Evolutionary conservation across 345 rosid species (phyloP), one percentile per base, ranked within the genome.

Genomic region (Populus tremula): DNA sequence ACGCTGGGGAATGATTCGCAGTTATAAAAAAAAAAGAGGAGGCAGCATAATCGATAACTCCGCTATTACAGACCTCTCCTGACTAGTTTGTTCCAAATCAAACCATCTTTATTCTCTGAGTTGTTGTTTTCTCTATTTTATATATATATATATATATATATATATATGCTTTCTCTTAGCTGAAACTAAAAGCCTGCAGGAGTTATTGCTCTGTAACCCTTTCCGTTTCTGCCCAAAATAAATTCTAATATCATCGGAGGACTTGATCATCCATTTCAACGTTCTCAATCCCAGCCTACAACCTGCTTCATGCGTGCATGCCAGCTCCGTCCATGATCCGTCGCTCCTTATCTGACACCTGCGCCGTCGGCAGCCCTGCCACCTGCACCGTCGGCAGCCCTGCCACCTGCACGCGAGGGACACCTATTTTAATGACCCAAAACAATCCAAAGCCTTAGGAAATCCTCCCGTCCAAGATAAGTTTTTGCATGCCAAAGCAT

Each of bases 311-410:
- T 29, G 49, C 31, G 36, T 73, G 69, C 65, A n/a, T 74, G 74
- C 77, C 50, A 31, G 5, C 23, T 25, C 77, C 77, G 39, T 39
- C 21, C 77, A 56, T 39, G 68, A 68, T 14, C 82, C 77, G 61
- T 73, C 78, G 61, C 68, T 73, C 74, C 56, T 53, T 8, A 7
- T 23, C 81, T 73, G 81, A 68, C 73, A 29, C 69, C 43, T 20
- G 56, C 14, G 17, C 50, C 73, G 9, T 21, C 36, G 6, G 1
- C 74, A 61, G 38, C 63, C 64, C 16, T 77, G 79, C 45, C 74
- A 54, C 67, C 79, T 20, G 56, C 14, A 25, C 50, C 73, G 9
- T 21, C 36, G 6, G 1, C 74, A 61, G 38, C 63, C 64, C 16
- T 77, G 79, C 45, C 74, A 54, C 67, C 79, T 39, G 59, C 33